Percentiles rank a stretch among this genome's conserved stretches.
Evolutionary conservation across 192 early-diverging fungal genomes (phyloP).

Genomic region (Mortierella claussenii): DNA sequence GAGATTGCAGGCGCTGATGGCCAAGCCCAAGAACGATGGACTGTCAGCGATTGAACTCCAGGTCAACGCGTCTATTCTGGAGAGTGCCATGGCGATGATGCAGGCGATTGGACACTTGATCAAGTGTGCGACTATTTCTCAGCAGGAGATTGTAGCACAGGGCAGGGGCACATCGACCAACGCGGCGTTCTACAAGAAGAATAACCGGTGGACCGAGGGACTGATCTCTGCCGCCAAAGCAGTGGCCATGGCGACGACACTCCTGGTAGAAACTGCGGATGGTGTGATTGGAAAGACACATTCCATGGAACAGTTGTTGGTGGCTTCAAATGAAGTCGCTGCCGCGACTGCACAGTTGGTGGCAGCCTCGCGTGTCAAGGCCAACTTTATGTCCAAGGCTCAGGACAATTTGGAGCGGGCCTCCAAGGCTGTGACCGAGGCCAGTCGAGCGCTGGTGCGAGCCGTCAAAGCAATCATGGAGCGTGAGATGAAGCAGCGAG

Average conservation of each 20-base stretch:
- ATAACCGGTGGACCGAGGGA: slow-evolving; percentile 99
- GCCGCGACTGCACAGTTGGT: slow-evolving; percentile 97
- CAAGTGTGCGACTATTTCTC: slow-evolving; percentile 91
- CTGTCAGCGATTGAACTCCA: slow-evolving; percentile 81
- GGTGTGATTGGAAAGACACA: slow-evolving; percentile 92
- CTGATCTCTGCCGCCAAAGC: slow-evolving; percentile 96
- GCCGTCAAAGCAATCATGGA: slow-evolving; percentile 88
- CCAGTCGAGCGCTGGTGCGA: slow-evolving; percentile 89
- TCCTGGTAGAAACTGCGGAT: slow-evolving; percentile 94
- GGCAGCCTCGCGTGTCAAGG: slow-evolving; percentile 95
- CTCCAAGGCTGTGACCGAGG: slow-evolving; percentile 92
- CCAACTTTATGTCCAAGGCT: slow-evolving; percentile 89
- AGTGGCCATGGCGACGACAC: slow-evolving; percentile 92
- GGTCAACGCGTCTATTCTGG: slow-evolving; percentile 90
- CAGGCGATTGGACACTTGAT: slow-evolving; percentile 96
- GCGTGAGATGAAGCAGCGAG: slow-evolving; percentile 75
- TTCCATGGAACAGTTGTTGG: slow-evolving; percentile 93
- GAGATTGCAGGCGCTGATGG: slow-evolving; percentile 82
- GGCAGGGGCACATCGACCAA: slow-evolving; percentile 83
- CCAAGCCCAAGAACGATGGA: slow-evolving; percentile 76
- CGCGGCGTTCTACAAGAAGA: slow-evolving; percentile 98
- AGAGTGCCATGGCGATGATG: slow-evolving; percentile 92
- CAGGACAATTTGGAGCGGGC: slow-evolving; percentile 96
- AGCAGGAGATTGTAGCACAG: slow-evolving; percentile 97
- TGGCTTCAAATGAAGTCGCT: slow-evolving; percentile 96